Conservation (phyloP, 768 basidiomycete genomes). For the Glaciozyma antarctica region DNA sequence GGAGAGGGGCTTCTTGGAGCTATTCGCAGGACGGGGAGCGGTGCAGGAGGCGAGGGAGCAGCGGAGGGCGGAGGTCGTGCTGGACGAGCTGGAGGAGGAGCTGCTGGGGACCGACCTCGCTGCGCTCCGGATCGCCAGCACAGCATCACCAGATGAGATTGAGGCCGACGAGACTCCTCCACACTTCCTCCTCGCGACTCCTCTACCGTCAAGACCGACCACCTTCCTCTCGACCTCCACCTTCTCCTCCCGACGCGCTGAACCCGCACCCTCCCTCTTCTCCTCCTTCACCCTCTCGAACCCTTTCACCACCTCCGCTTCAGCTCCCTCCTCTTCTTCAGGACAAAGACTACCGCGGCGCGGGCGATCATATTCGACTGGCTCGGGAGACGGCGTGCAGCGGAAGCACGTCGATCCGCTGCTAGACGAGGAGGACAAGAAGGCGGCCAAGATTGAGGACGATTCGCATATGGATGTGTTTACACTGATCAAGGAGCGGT, state of each 20-base stretch:
- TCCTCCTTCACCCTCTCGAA: constrained; percentile 20
- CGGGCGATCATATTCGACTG: constrained; percentile 3
- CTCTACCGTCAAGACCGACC: not conserved
- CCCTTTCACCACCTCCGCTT: constrained; percentile 11
- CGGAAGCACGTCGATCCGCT: constrained; percentile 8
- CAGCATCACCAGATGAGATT: too few species aligned
- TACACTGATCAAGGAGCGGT: constrained; percentile 22
- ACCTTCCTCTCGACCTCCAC: not conserved
- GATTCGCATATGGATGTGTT: constrained; percentile 25
- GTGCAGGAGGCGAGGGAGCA: not conserved
- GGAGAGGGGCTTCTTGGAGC: constrained; percentile 1
- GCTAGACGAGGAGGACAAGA: constrained; percentile 11
- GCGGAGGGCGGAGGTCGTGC: not conserved
- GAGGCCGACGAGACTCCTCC: not conserved
- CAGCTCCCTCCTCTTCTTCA: not conserved
- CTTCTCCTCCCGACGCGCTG: not conserved
- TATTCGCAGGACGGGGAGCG: constrained; percentile 15
- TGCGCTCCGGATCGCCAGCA: not conserved
- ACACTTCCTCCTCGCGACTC: not conserved
- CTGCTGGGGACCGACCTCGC: constrained; percentile 15
- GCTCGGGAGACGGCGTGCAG: not conserved
- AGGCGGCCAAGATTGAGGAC: constrained; percentile 10
- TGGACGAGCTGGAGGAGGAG: constrained; percentile 13
- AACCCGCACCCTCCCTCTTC: constrained; percentile 6
- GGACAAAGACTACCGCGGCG: not conserved